Conservation (phyloP, 2,329 filamentous ascomycete species). For the Catunica adiposa region DNA sequence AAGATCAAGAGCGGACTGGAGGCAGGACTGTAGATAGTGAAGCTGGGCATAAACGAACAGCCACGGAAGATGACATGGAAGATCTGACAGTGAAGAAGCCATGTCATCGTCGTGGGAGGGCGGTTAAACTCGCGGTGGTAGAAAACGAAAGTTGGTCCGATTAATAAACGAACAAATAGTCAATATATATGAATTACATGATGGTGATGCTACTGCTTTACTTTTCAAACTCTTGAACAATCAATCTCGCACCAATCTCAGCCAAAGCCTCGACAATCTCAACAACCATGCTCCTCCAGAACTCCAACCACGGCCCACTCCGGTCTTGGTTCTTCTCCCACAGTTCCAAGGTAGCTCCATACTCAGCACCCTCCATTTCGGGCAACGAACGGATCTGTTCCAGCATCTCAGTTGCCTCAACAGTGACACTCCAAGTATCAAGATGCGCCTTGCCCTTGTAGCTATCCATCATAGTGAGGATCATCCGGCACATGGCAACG, state of each 20-base stretch:
- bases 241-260: slow-evolving; percentile 27
- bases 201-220: neutral
- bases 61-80: no score
- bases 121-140: no score
- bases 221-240: slow-evolving; percentile 25
- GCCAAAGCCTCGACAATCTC: slow-evolving; percentile 32
- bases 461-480: slow-evolving; percentile 32
- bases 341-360: slow-evolving; percentile 11
- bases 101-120: no score
- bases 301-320: slow-evolving; percentile 25
- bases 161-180: neutral
- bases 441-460: slow-evolving; percentile 27
- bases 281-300: slow-evolving; percentile 34
- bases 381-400: slow-evolving; percentile 26
- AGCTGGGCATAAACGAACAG: no score
- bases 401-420: slow-evolving; percentile 30
- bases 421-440: slow-evolving; percentile 30
- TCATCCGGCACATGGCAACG: slow-evolving; percentile 35
- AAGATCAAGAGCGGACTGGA: no score
- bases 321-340: slow-evolving; percentile 22
- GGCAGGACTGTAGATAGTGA: no score
- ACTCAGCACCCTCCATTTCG: slow-evolving; percentile 8
- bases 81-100: no score
- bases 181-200: neutral
- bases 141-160: no score